phyloP scores from a whole-genome alignment of 345 rosid species.

The Sonneratia alba region DNA sequence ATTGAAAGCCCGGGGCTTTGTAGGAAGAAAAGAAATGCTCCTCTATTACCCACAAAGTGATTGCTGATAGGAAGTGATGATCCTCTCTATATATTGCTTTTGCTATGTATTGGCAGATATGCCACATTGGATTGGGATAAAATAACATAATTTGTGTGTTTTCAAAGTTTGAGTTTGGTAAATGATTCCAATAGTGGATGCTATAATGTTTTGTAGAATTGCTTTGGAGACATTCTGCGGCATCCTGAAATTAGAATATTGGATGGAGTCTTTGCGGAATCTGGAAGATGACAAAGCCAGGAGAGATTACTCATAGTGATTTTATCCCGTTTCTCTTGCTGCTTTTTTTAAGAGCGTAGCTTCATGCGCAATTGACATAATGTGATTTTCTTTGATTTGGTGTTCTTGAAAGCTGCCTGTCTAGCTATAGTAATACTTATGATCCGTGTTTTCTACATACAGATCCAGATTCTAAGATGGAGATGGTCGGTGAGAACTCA shows the following conservation, averaged over 20 bases:
- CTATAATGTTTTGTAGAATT: background rate
- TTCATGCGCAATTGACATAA: background rate
- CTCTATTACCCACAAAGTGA: background rate
- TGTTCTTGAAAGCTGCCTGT: background rate
- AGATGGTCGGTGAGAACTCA: slow-evolving; percentile 61
- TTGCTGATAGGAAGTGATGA: background rate
- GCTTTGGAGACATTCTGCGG: background rate
- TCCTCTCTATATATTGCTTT: background rate
- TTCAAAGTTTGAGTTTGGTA: background rate
- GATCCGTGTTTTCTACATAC: background rate
- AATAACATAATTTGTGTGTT: background rate
- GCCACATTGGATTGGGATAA: background rate
- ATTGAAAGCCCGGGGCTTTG: background rate
- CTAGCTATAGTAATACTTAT: background rate
- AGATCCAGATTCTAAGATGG: slow-evolving; percentile 56
- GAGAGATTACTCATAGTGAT: background rate
- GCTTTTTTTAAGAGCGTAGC: background rate
- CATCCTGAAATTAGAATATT: background rate
- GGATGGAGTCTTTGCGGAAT: background rate
- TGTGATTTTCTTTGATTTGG: background rate
- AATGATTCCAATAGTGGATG: background rate
- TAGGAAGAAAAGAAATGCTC: background rate
- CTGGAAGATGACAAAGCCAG: background rate
- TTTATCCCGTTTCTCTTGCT: background rate
- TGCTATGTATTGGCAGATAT: background rate